A percentile compares a stretch with the other conserved stretches of the same genome.
These are phyloP conservation scores for Pezicula rhizophila DNA, from an alignment of 2,329 filamentous ascomycete species.

Conservation along the genomic window DNA sequence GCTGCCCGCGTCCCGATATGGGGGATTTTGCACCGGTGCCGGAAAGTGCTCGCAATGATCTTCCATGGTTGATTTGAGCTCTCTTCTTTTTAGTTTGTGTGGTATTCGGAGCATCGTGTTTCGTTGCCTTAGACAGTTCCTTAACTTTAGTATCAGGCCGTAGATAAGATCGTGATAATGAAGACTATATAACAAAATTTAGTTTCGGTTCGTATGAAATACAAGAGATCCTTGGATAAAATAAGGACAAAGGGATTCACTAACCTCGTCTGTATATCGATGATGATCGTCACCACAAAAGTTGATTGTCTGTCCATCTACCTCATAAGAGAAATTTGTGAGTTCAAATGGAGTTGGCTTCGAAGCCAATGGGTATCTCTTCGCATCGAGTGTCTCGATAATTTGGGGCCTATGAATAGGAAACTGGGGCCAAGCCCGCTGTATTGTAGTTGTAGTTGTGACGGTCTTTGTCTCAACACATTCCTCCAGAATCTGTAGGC, in stretches of 20 bases:
- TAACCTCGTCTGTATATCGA: slow-evolving; percentile 1
- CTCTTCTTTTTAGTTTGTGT: slow-evolving; percentile 12
- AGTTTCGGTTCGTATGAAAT: too few relatives aligned
- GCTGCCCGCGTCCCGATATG: slow-evolving; percentile 6
- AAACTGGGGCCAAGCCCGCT: slow-evolving; percentile 78
- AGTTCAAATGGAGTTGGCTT: slow-evolving; percentile 77
- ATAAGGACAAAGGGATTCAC: background rate
- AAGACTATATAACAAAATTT: too few relatives aligned
- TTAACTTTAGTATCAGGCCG: background rate
- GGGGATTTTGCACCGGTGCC: slow-evolving; percentile 14
- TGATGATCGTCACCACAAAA: slow-evolving; percentile 6
- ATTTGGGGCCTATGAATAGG: slow-evolving; percentile 61
- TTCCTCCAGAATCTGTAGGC: slow-evolving; percentile 47
- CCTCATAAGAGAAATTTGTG: slow-evolving; percentile 68
- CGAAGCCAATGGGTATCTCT: slow-evolving; percentile 82
- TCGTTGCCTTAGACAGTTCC: background rate
- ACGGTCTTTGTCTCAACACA: slow-evolving; percentile 67
- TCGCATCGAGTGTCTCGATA: slow-evolving; percentile 69
- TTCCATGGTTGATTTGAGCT: slow-evolving; percentile 6
- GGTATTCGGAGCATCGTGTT: slow-evolving; percentile 6
- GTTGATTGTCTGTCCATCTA: slow-evolving; percentile 43
- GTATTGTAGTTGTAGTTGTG: slow-evolving; percentile 88
- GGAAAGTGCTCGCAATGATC: slow-evolving; percentile 9
- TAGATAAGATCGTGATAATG: too few relatives aligned
- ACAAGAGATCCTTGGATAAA: background rate